Base-by-base conservation (phyloP, 495 filamentous ascomycete genomes). In the Tuber umbilicatum region DNA sequence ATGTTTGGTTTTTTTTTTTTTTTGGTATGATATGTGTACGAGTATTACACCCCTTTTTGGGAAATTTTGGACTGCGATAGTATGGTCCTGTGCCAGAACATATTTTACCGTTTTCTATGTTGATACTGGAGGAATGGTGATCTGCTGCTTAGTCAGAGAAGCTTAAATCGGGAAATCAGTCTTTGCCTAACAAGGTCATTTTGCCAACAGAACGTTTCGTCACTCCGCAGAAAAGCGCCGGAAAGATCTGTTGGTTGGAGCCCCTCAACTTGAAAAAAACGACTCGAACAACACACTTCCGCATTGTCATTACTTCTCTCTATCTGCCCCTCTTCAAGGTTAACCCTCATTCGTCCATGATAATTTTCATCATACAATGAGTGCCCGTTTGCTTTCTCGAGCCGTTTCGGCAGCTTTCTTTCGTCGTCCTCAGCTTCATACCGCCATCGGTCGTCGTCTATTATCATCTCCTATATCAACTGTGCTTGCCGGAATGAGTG, bases 351-450 rank as follows among this genome's bases (percentile, higher is more conserved):
- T 64, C 55, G 35, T 64, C 55, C 55, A 64, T 64, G 55, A 64
- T 64, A 27, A 64, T 64, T 19, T 23, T 50, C 55, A 64, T 64
- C 55, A 64, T 64, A 70, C 75, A 73, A 82, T 82, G 81, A 82
- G 81, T 78, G 80, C 80, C 69, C 77, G 81, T 68, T 75, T 82
- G 42, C 68, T 82, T 21, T 78, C n/a, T n/a, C n/a, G 74, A 47
- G 77, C 75, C 68, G 72, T 79, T 45, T 74, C 76, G 45, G 40
- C 69, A 2, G 72, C 60, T 17, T 35, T 78, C 69, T 73, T 70
- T 12, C 73, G 73, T n/a, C 73, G 73, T 38, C 50, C 80, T 27
- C 55, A 43, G 9, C 39, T 69, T 55, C 21, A 38, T 40, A 7
- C 41, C 40, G 5, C 38, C 27, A 71, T 69, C 45, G 68, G 78